Base-by-base conservation (phyloP, 192 early-diverging fungal species). In the Umbelopsis vinacea region DNA sequence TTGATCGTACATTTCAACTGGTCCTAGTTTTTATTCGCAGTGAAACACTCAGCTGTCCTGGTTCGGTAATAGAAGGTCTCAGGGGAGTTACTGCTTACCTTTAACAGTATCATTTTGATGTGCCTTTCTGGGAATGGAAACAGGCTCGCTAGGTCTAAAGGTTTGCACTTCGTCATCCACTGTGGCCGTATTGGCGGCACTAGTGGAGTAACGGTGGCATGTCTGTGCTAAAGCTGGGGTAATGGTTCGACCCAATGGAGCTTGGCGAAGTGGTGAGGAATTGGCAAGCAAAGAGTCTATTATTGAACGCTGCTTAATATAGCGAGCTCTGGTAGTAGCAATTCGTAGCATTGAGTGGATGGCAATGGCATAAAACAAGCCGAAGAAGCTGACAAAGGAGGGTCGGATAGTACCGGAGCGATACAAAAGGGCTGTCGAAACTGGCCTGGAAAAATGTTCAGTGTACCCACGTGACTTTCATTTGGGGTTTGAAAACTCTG, bases 1-100 rank as follows among this genome's bases (percentile, higher is more conserved):
- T 24, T 52, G 53, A 21, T 70, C 53, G 29, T 70, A 70, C 53
- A 54, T 70, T 29, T 52, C 69, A 14, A 70, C 46, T 10, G 69
- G 69, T 6, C 69, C 69, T 70, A 35, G 7, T 29, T 37, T n/a
- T 50, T 17, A 35, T 2, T 1, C 33, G n/a, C 57, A 26, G 23
- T 26, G 26, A 24, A 54, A 33, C 29, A 63, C 33, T 63, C n/a
- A 38, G 19, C 17, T 19, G 23, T 63, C 11, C 33, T 14, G 7
- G 29, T 63, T 63, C 29, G 26, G 17, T 17, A 63, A 23, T 14
- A 19, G 17, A 17, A n/a, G 33, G 8, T 33, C 33, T 63, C 57
- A 63, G 57, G 57, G 57, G 35, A 35, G 7, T 26, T 26, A 12
- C 4, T 14, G 26, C 57, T 35, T 63, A 63, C 57, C 26, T 63